Base-by-base conservation (phyloP, 2,329 filamentous ascomycete species). In the Calycina herbarum region DNA sequence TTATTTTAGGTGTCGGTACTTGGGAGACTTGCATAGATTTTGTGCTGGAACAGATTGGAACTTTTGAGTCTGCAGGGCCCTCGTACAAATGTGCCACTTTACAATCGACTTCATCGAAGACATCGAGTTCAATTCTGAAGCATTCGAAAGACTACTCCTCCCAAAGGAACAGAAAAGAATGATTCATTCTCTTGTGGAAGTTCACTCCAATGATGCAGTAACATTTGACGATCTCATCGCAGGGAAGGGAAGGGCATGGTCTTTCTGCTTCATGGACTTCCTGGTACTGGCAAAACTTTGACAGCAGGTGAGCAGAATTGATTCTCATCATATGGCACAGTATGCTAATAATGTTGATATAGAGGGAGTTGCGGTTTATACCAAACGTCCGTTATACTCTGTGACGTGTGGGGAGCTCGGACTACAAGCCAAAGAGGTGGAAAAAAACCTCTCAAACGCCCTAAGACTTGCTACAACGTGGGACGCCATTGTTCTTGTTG, bases 381-480 rank as follows among this genome's bases (percentile, higher is more conserved):
- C 33, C n/a, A 15, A 27, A 17, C 15, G 35, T 48, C 70, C 72
- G 3, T 63, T 73, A 2, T 38, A 70, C n/a, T 63, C 64, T 17
- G 48, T 73, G 75, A 79, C 80, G 59, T 79, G 78, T 35, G 81
- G 81, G 45, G 82, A 84, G 68, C 75, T 85, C 17, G 82, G 82
- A 40, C 78, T 78, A 58, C 77, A 77, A 42, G 76, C 82, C 0
- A 74, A 75, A 0, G 70, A 74, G 8, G 74, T 85, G 6, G 81
- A 82, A 17, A 70, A 76, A 13, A 79, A 80, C 58, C 73, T 86
- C 64, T 78, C 80, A 65, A 75, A 77, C n/a, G 76, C 79, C 31
- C 82, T 85, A 35, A 75, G 78, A 62, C 79, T 83, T 67, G 82
- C 82, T 2, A 77, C 77, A 0, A 77, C 78, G 17, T 85, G 82